Conservation (phyloP, 495 filamentous ascomycete genomes). For the Neurospora terricola region DNA sequence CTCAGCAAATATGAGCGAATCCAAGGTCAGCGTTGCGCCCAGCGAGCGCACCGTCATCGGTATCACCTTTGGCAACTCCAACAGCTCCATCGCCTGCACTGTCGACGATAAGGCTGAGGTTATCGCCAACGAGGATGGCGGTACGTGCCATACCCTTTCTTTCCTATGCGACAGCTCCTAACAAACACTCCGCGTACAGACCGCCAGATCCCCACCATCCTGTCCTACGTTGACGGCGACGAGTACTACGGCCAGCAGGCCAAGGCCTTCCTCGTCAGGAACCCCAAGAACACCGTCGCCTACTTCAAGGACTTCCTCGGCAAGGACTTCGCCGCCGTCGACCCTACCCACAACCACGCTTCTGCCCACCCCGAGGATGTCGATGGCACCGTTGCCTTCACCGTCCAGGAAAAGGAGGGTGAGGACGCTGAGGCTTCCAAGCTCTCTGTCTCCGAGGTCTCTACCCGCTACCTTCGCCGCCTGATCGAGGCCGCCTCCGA, state of each 20-base stretch:
- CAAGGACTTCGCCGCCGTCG: slow-evolving; percentile 91
- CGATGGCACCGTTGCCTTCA: slow-evolving; percentile 69
- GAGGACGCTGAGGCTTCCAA: slow-evolving; percentile 43
- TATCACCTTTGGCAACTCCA: slow-evolving; percentile 95
- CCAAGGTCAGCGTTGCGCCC: slow-evolving; percentile 36
- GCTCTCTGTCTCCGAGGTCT: slow-evolving; percentile 73
- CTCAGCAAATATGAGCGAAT: slow-evolving; percentile 25
- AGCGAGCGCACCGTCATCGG: slow-evolving; percentile 73
- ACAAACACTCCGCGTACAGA: slow-evolving; percentile 40
- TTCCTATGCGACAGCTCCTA: not conserved
- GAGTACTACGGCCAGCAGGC: slow-evolving; percentile 96
- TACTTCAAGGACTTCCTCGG: slow-evolving; percentile 95
- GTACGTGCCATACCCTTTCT: slow-evolving; percentile 36
- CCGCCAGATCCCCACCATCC: slow-evolving; percentile 88
- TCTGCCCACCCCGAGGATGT: slow-evolving; percentile 80
- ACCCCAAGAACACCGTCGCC: slow-evolving; percentile 82
- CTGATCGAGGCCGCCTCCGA: slow-evolving; percentile 77
- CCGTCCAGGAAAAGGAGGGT: slow-evolving; percentile 59
- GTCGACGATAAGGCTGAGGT: slow-evolving; percentile 91
- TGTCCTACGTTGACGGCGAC: slow-evolving; percentile 91
- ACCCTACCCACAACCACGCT: slow-evolving; percentile 87
- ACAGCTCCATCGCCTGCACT: slow-evolving; percentile 91
- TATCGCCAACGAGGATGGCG: slow-evolving; percentile 98
- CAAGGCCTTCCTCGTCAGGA: slow-evolving; percentile 84
- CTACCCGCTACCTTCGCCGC: slow-evolving; percentile 77